Evolutionary conservation across 2,329 filamentous ascomycete genomes (phyloP).

Genomic region (Dactylellina drechsleri): DNA sequence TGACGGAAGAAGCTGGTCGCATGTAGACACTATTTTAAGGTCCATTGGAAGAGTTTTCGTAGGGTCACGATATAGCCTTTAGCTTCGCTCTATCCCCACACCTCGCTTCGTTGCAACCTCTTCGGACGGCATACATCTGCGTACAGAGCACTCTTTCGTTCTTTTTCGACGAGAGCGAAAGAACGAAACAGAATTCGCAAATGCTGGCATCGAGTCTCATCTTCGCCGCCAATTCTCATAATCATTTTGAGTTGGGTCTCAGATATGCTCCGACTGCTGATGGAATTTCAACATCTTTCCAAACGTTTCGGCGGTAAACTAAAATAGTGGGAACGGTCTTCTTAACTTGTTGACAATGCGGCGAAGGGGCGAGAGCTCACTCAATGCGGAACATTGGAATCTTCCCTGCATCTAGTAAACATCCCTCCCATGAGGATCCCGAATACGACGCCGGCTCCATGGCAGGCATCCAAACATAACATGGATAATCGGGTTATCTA

Average conservation of each 20-base stretch:
- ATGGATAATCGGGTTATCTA: not conserved
- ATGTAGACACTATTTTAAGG: slow-evolving; percentile 47
- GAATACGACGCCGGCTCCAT: no score
- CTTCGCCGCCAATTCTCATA: slow-evolving; percentile 4
- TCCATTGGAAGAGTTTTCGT: not conserved
- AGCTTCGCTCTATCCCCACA: slow-evolving; percentile 22
- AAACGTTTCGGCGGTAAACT: not conserved
- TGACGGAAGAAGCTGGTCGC: slow-evolving; percentile 43
- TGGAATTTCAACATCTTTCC: no score
- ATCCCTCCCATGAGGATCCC: no score
- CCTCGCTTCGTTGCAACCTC: slow-evolving; percentile 32
- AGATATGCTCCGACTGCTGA: no score
- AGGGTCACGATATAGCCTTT: slow-evolving; percentile 33
- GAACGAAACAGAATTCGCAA: not conserved
- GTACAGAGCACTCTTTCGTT: not conserved
- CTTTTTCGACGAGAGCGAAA: not conserved
- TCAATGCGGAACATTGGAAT: no score
- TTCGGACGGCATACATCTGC: not conserved
- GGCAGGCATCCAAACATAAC: no score
- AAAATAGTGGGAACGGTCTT: not conserved
- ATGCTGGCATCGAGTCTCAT: not conserved
- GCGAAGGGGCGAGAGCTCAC: no score
- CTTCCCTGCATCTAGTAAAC: no score
- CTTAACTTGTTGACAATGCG: not conserved
- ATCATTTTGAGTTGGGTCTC: no score